These are phyloP conservation scores for Scheffersomyces lignosus DNA, from an alignment of 805 yeast species.

Conservation along the genomic window DNA sequence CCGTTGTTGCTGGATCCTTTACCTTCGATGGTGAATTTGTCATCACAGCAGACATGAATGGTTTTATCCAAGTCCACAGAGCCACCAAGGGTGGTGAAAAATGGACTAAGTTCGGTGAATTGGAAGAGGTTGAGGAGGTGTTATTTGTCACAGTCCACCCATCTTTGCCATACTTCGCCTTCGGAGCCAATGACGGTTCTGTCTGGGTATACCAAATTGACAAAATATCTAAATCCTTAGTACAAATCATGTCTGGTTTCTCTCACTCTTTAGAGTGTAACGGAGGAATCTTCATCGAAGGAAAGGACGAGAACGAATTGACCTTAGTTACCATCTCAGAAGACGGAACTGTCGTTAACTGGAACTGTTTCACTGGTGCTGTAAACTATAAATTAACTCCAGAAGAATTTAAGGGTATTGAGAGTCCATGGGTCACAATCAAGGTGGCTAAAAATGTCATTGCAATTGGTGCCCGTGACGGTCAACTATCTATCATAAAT, in stretches of 20 bases:
- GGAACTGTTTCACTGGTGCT: conserved; percentile 84
- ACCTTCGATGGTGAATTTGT: conserved; percentile 78
- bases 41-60: conserved; percentile 94
- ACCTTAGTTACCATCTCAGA: conserved; percentile 75
- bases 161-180: conserved; percentile 75
- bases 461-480: conserved; percentile 88
- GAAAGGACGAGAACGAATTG: conserved; percentile 52
- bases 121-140: conserved; percentile 89
- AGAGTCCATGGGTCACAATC: conserved; percentile 87
- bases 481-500: conserved; percentile 78
- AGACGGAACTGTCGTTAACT: conserved; percentile 81
- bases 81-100: conserved; percentile 75
- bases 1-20: conserved; percentile 82
- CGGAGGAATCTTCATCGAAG: conserved; percentile 69
- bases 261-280: conserved; percentile 82
- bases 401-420: conserved; percentile 67
- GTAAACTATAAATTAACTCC: conserved; percentile 66
- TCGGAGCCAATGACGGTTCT: conserved; percentile 89
- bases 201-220: conserved; percentile 89
- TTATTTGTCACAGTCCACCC: conserved; percentile 86
- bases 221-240: conserved; percentile 46
- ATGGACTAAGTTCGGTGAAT: conserved; percentile 69
- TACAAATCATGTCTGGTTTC: conserved; percentile 74
- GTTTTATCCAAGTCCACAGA: conserved; percentile 73
- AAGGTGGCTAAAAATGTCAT: conserved; percentile 52